Base-by-base conservation (phyloP, 345 rosid species). In the Melaleuca alternifolia region DNA sequence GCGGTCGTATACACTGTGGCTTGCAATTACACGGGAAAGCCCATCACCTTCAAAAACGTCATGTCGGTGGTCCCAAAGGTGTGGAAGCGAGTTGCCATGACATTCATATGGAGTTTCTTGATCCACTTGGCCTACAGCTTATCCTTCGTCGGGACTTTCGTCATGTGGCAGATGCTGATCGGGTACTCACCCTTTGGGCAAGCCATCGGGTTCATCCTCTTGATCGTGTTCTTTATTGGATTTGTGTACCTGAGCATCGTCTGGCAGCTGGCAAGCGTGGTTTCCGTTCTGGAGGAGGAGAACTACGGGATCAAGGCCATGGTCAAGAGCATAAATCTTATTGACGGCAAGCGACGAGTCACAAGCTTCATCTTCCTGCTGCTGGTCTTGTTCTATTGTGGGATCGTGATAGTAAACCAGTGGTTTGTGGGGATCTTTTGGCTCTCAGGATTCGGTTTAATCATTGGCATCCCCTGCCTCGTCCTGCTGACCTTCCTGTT, bases 261-360 rank as follows among this genome's bases (percentile, higher is more conserved):
- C 6, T 94, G 92, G 93, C 92, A 91, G 51, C 48, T 94, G 87
- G 94, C 93, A 0, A 87, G 91, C 41, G 96, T 94, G 20, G 92
- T 94, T 46, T 92, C 95, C 1, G 93, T 93, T 3, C 13, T 94
- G 77, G 95, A 94, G 86, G 93, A 92, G 30, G 92, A 92, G 30
- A 85, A 82, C 6, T 85, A 87, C 13, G 96, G 96, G 5, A 30
- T 91, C 54, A 87, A 89, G 50, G 95, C 95, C 12, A 89, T 94
- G 93, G 53, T 28, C 33, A 94, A 92, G 88, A 87, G 92, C 88
- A 90, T 81, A 52, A 83, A 59, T 1, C 56, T 94, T 71, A 88
- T 94, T 2, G 89, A 88, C 65, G 94, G 95, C 12, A 94, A 94
- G 86, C 87, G 57, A 79, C 83, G 89, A 62, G 30, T 90, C 6